Evolutionary conservation across 1,139 yeast genomes (phyloP).

Genomic region (Yamadazyma siamensis): DNA sequence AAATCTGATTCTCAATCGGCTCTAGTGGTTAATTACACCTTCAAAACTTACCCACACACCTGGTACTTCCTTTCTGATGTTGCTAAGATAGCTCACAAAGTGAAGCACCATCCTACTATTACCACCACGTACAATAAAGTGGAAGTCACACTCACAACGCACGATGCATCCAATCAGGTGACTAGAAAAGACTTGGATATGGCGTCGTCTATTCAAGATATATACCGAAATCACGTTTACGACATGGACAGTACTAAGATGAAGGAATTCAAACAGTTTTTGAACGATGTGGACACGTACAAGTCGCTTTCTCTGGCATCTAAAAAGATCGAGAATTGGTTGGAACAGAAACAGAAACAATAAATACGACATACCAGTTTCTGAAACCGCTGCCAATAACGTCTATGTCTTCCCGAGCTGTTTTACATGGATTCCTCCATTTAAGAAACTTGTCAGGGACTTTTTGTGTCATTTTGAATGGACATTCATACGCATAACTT

Average conservation of each 20-base stretch:
- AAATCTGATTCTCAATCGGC: too few relatives aligned
- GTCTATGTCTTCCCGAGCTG: too few relatives aligned
- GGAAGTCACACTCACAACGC: slow-evolving; percentile 58
- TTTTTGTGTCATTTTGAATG: too few relatives aligned
- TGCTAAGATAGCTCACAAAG: slow-evolving; percentile 55
- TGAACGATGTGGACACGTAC: slow-evolving; percentile 4
- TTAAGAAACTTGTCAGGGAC: too few relatives aligned
- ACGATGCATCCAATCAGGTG: slow-evolving; percentile 55
- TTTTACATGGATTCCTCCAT: too few relatives aligned
- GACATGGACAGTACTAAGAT: slow-evolving; percentile 2
- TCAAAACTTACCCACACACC: slow-evolving; percentile 54
- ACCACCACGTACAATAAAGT: slow-evolving; percentile 62
- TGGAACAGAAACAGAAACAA: too few relatives aligned
- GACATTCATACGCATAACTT: too few relatives aligned
- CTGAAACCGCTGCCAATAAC: too few relatives aligned
- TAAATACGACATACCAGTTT: too few relatives aligned
- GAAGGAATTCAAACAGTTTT: slow-evolving; percentile 5
- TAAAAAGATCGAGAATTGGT: slow-evolving; percentile 7
- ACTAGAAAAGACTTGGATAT: slow-evolving; percentile 58
- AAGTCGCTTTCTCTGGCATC: slow-evolving; percentile 5
- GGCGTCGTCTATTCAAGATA: slow-evolving; percentile 38
- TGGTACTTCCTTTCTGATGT: slow-evolving; percentile 65
- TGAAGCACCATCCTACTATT: slow-evolving; percentile 75
- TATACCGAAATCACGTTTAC: slow-evolving; percentile 7
- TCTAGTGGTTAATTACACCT: slow-evolving; percentile 29